Conservation (phyloP, 805 yeast species). For the Hemisphaericaspora nanyangensis region DNA sequence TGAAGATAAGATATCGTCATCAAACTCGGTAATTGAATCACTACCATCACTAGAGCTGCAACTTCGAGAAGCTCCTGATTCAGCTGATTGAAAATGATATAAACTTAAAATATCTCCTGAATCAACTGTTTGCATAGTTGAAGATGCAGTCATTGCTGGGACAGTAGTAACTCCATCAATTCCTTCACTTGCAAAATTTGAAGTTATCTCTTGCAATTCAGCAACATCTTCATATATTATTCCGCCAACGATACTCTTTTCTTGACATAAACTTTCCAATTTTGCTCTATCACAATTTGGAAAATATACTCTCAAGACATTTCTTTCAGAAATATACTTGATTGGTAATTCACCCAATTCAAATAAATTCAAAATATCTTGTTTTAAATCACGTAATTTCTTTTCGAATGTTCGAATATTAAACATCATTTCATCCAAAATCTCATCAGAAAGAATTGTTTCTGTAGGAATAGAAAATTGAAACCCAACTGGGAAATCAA, state of each 20-base stretch:
- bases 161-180: not conserved
- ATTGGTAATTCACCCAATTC: conserved; percentile 68
- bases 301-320: conserved; percentile 54
- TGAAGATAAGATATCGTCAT: not conserved
- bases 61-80: conserved; percentile 10
- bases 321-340: conserved; percentile 38
- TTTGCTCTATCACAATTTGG: conserved; percentile 64
- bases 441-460: conserved; percentile 29
- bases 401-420: conserved; percentile 50
- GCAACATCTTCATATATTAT: conserved; percentile 38
- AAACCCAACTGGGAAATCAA: conserved; percentile 30
- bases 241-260: conserved; percentile 58
- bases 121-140: not conserved
- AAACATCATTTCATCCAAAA: conserved; percentile 48
- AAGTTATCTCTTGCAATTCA: too few species aligned
- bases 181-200: not conserved
- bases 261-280: conserved; percentile 54
- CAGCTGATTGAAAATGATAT: conserved; percentile 7
- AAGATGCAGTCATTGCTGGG: not conserved
- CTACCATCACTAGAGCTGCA: conserved; percentile 8
- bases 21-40: conserved; percentile 3
- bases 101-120: conserved; percentile 15
- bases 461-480: conserved; percentile 27
- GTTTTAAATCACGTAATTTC: conserved; percentile 39
- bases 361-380: conserved; percentile 42